phyloP scores from a whole-genome alignment of 192 early-diverging fungal genomes.

The Coemansia erecta region DNA sequence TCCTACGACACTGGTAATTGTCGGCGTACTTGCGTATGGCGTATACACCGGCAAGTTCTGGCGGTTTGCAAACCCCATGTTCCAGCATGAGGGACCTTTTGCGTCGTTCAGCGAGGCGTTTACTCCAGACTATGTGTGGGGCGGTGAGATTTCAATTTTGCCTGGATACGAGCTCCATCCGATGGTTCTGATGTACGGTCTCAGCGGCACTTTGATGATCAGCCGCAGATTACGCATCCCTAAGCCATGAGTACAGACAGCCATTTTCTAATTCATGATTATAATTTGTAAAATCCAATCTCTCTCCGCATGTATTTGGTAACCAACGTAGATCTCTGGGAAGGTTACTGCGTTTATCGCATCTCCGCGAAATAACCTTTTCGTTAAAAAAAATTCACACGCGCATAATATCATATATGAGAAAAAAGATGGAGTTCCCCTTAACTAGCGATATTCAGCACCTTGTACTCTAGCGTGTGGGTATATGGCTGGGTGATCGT shows the following conservation, averaged over 20 bases:
- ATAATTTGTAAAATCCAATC: neutral
- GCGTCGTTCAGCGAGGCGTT: conserved; percentile 54
- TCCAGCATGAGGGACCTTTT: conserved; percentile 50
- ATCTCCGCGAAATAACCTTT: too few relatives aligned
- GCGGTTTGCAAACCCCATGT: conserved; percentile 48
- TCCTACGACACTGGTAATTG: conserved; percentile 71
- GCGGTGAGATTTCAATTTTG: conserved; percentile 56
- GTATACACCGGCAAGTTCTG: conserved; percentile 53
- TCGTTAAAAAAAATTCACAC: too few relatives aligned
- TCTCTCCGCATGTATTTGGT: neutral
- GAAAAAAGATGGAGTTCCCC: too few relatives aligned
- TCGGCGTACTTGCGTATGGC: conserved; percentile 65
- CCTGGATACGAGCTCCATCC: conserved; percentile 75
- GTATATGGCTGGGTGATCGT: too few relatives aligned
- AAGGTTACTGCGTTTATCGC: too few relatives aligned
- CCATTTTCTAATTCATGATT: neutral
- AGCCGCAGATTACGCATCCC: conserved; percentile 74
- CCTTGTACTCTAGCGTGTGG: too few relatives aligned
- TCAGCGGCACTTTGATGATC: conserved; percentile 81
- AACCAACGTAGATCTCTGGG: too few relatives aligned
- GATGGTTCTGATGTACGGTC: conserved; percentile 69
- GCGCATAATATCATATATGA: too few relatives aligned
- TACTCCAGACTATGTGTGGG: conserved; percentile 57
- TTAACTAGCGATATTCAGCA: too few relatives aligned
- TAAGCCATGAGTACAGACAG: conserved; percentile 55